Evolutionary conservation across 1,139 yeast species (phyloP).

Genomic region (Meyerozyma smithsonii): DNA sequence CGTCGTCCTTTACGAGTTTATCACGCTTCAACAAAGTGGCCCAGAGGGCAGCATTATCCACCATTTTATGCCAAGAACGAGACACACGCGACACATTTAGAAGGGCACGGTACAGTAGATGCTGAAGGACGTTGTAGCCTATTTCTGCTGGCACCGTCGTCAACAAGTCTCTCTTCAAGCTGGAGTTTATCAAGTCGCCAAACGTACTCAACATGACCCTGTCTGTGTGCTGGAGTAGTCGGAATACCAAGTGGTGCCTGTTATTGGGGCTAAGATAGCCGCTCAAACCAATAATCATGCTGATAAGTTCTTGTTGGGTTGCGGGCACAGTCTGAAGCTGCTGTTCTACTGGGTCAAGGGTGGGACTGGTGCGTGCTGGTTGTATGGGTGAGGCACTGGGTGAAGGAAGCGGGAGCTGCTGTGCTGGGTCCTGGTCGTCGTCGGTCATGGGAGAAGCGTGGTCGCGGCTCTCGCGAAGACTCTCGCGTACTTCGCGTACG

Average conservation of each 20-base stretch:
- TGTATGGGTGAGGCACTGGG: constrained; percentile 68
- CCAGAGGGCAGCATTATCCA: constrained; percentile 63
- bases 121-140: constrained; percentile 60
- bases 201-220: constrained; percentile 68
- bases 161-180: constrained; percentile 70
- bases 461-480: constrained; percentile 26
- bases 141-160: constrained; percentile 72
- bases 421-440: constrained; percentile 25
- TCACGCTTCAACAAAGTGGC: constrained; percentile 49
- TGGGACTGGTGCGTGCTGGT: constrained; percentile 15
- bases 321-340: constrained; percentile 27
- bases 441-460: constrained; percentile 32
- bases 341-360: constrained; percentile 19
- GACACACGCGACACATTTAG: constrained; percentile 63
- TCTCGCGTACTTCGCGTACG: constrained; percentile 8
- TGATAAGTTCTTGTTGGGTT: constrained; percentile 38
- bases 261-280: constrained; percentile 34
- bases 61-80: constrained; percentile 60
- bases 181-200: constrained; percentile 50
- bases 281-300: constrained; percentile 31
- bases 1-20: constrained; percentile 41
- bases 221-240: constrained; percentile 59
- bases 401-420: constrained; percentile 57
- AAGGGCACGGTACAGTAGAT: constrained; percentile 62
- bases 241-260: constrained; percentile 50